These are phyloP conservation scores for Leccinum incarnatum DNA, from an alignment of 768 basidiomycete genomes.

Conservation along the genomic window DNA sequence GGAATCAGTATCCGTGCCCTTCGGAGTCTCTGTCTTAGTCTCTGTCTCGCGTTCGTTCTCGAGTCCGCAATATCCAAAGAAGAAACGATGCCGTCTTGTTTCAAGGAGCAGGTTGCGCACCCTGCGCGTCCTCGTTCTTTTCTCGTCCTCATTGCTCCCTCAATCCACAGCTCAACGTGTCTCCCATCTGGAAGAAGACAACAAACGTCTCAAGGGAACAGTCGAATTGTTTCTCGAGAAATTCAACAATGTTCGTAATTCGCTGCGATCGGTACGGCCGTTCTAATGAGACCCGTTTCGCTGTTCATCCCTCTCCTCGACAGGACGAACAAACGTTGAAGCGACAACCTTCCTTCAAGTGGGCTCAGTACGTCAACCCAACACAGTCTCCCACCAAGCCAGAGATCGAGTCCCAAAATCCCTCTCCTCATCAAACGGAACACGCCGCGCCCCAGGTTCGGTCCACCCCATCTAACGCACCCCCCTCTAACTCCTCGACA, in stretches of 20 bases:
- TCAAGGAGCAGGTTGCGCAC: slow-evolving; percentile 71
- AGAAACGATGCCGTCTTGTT: no score
- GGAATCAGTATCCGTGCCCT: no score
- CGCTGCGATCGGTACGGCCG: slow-evolving; percentile 18
- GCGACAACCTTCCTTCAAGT: slow-evolving; percentile 83
- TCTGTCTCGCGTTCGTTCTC: no score
- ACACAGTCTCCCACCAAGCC: slow-evolving; percentile 79
- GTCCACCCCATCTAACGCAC: slow-evolving; percentile 15
- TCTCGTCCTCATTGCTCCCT: slow-evolving; percentile 3
- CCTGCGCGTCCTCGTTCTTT: not conserved
- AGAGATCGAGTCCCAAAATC: slow-evolving; percentile 71
- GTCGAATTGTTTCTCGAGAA: slow-evolving; percentile 69
- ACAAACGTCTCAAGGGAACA: slow-evolving; percentile 61
- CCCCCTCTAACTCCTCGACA: slow-evolving; percentile 24
- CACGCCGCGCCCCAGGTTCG: slow-evolving; percentile 55
- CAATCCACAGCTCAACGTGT: slow-evolving; percentile 63
- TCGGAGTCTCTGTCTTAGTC: no score
- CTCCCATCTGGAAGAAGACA: slow-evolving; percentile 71
- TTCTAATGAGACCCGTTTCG: slow-evolving; percentile 2
- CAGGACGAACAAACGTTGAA: slow-evolving; percentile 47
- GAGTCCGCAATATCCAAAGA: no score
- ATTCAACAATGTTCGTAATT: slow-evolving; percentile 44
- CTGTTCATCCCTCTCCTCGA: slow-evolving; percentile 12
- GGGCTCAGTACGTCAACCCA: slow-evolving; percentile 79
- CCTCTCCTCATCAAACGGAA: slow-evolving; percentile 75